phyloP scores from a whole-genome alignment of 1,284 basidiomycete genomes.

The Ganoderma multipileum region DNA sequence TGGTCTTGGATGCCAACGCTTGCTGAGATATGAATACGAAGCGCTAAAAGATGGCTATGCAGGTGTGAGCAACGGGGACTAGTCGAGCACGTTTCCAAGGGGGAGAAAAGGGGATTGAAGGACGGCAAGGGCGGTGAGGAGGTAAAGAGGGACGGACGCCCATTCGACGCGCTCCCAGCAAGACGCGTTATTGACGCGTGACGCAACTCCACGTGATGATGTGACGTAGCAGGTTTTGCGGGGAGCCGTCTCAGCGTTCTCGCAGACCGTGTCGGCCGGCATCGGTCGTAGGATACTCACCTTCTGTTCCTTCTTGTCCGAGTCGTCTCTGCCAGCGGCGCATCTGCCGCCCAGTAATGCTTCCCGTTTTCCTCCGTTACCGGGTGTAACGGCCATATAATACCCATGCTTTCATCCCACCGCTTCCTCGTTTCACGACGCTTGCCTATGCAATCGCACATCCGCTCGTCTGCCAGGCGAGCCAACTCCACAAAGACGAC shows the following conservation, averaged over 20 bases:
- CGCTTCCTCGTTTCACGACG: slow-evolving; percentile 11
- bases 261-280: not conserved
- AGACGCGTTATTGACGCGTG: slow-evolving; percentile 28
- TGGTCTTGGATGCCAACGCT: not conserved
- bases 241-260: not conserved
- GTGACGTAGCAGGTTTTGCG: not conserved
- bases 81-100: not conserved
- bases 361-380: not conserved
- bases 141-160: not conserved
- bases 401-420: slow-evolving; percentile 14
- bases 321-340: not conserved
- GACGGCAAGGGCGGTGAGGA: slow-evolving; percentile 3
- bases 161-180: slow-evolving; percentile 20
- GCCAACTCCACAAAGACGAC: slow-evolving; percentile 20
- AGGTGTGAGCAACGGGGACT: not conserved
- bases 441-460: slow-evolving; percentile 22
- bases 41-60: not conserved
- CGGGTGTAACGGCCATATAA: slow-evolving; percentile 12
- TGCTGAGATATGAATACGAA: not conserved
- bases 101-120: not conserved
- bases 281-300: slow-evolving; percentile 3
- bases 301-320: not conserved
- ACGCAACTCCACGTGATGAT: slow-evolving; percentile 12
- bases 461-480: slow-evolving; percentile 12
- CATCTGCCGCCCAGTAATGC: slow-evolving; percentile 5